phyloP scores from a whole-genome alignment of 306 rosid species.

The Lagenaria siceraria region DNA sequence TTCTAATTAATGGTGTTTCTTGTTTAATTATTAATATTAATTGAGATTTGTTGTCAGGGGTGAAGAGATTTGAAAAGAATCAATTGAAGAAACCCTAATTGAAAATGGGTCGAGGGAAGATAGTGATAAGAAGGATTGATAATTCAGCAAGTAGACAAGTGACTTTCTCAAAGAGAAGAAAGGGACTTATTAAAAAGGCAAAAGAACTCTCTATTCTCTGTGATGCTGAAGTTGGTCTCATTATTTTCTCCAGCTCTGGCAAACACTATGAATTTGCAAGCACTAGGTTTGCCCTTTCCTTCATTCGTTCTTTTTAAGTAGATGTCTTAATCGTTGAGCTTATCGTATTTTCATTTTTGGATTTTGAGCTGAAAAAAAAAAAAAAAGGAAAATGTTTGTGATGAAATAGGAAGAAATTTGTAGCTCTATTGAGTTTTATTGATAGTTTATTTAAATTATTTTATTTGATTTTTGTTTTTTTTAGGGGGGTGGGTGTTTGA shows the following conservation, averaged over 20 bases:
- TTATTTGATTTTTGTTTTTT: neutral
- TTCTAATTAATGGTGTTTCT: no score
- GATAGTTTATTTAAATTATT: neutral
- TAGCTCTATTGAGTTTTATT: no score
- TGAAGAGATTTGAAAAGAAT: no score
- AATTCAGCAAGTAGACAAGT: conserved; percentile 72
- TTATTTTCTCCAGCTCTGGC: conserved; percentile 65
- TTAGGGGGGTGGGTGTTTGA: neutral
- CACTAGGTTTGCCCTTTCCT: conserved; percentile 31
- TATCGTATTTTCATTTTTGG: no score
- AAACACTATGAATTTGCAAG: conserved; percentile 72
- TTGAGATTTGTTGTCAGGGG: neutral
- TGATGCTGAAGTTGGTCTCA: conserved; percentile 73
- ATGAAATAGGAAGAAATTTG: no score
- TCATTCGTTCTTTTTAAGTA: no score
- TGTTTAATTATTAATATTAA: no score
- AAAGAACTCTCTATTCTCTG: conserved; percentile 74
- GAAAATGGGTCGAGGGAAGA: conserved; percentile 83
- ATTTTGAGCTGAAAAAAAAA: no score
- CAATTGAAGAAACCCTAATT: neutral
- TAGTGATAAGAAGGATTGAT: conserved; percentile 69
- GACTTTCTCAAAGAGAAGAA: conserved; percentile 87
- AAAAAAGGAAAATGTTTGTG: no score
- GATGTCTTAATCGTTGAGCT: no score
- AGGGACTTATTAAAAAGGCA: conserved; percentile 82